Conservation (phyloP, 192 early-diverging fungal genomes). For the Backusella morwellensis region DNA sequence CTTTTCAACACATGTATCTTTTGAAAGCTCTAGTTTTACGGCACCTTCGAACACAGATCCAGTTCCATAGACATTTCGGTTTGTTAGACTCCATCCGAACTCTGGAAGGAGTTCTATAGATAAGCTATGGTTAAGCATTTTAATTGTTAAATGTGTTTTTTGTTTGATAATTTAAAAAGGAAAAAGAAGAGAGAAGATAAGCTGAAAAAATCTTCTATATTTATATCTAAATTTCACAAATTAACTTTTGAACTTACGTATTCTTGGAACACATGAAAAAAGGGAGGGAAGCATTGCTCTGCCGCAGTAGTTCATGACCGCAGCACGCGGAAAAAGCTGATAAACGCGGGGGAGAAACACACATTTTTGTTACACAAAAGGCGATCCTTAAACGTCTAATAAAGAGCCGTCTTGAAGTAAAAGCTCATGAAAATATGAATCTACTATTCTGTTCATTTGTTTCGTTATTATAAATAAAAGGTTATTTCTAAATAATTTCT, state of each 20-base stretch:
- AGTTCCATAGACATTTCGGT: slow-evolving; percentile 19
- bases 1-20: neutral
- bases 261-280: neutral
- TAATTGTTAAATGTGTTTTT: neutral
- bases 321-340: neutral
- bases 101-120: slow-evolving; percentile 11
- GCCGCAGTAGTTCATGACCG: neutral
- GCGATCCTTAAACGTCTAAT: neutral
- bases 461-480: neutral
- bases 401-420: neutral
- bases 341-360: neutral
- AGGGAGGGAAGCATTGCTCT: neutral
- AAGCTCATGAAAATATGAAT: neutral
- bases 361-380: neutral
- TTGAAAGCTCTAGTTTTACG: neutral
- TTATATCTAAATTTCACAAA: neutral
- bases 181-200: neutral
- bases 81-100: slow-evolving; percentile 4
- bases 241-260: neutral
- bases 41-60: slow-evolving; percentile 26
- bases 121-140: neutral
- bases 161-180: neutral
- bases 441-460: neutral
- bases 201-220: neutral
- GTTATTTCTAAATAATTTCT: neutral